Evolutionary conservation across 257 asterid genomes (phyloP), one percentile per base, ranked within the genome.

Genomic region (Solanum chilense): DNA sequence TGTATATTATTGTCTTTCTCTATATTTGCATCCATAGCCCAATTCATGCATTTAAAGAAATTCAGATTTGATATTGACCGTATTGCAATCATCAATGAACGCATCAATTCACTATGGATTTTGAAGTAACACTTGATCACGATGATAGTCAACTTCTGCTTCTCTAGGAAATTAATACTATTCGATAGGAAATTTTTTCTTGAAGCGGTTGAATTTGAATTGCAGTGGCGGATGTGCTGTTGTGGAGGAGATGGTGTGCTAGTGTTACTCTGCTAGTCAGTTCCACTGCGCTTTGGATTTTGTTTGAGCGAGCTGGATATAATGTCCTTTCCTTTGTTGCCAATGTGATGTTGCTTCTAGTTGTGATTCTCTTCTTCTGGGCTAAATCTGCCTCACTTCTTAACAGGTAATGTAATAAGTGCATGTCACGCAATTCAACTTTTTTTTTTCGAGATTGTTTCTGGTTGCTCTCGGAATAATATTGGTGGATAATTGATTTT

Each of bases 351-450:
- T 87, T 95, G 92, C 90, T 96, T 90, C 98, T 95, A 25, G 94
- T 94, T 49, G 87, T 92, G n/a, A 95, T 97, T 88, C 91, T 97
- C 82, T 97, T 95, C 91, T 87, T 90, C 85, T 97, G 99, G 99
- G 98, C 99, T 82, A 97, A 95, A 93, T 96, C 98, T 78, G 99
- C 99, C 7, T 90, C 96, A 20, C 93, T 96, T 93, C 98, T 97
- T 44, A 97, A 93, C 86, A 94, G 99, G 99, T 97, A 93, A 73
- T 86, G 15, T 12, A 45, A 10, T 81, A 49, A 23, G 7, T 13
- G 35, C 60, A 41, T n/a, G 12, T 31, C 56, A 31, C 11, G 2
- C 69, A 8, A 45, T 78, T 27, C 42, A 15, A 78, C 66, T 9
- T 29, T 29, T 33, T 33, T 33, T 37, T 81, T 20, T 25, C 3